A percentile compares a stretch with the other conserved stretches of the same genome.
These are phyloP conservation scores for Filobasidium wieringae DNA, from an alignment of 768 basidiomycete genomes.

Conservation along the genomic window DNA sequence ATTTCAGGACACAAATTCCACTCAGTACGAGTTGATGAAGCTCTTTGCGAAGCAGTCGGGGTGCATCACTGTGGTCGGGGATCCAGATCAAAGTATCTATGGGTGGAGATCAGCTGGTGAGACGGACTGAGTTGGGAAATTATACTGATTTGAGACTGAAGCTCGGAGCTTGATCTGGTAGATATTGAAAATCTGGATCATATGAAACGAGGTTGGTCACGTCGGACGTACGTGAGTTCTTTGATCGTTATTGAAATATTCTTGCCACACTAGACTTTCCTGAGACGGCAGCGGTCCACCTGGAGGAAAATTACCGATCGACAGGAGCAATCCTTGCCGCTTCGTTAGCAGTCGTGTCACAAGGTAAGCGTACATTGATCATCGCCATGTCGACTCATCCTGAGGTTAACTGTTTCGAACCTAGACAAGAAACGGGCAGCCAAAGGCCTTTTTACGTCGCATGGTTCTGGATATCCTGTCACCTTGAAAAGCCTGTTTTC, in stretches of 20 bases:
- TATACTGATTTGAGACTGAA: background rate
- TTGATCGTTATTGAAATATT: background rate
- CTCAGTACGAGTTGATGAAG: slow-evolving; percentile 70
- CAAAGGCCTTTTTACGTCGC: slow-evolving; percentile 60
- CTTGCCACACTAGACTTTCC: slow-evolving; percentile 48
- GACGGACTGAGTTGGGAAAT: background rate
- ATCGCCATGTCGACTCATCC: background rate
- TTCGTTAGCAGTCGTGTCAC: slow-evolving; percentile 64
- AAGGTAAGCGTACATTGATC: slow-evolving; percentile 46
- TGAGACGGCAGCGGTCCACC: slow-evolving; percentile 53
- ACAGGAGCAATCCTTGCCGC: slow-evolving; percentile 61
- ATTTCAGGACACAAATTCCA: slow-evolving; percentile 75
- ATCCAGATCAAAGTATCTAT: slow-evolving; percentile 86
- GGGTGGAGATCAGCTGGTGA: slow-evolving; percentile 66
- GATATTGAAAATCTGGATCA: slow-evolving; percentile 61
- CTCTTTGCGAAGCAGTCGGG: slow-evolving; percentile 48
- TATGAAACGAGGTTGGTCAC: slow-evolving; percentile 53
- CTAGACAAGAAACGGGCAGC: slow-evolving; percentile 62
- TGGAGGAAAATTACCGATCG: slow-evolving; percentile 81
- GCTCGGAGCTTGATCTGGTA: background rate
- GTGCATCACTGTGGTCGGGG: slow-evolving; percentile 70
- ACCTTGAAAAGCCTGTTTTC: slow-evolving; percentile 44
- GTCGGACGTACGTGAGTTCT: background rate
- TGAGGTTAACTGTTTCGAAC: background rate
- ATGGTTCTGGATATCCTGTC: slow-evolving; percentile 53